Base-by-base conservation (phyloP, 1,139 yeast species). In the Blastobotrys petasosporus region DNA sequence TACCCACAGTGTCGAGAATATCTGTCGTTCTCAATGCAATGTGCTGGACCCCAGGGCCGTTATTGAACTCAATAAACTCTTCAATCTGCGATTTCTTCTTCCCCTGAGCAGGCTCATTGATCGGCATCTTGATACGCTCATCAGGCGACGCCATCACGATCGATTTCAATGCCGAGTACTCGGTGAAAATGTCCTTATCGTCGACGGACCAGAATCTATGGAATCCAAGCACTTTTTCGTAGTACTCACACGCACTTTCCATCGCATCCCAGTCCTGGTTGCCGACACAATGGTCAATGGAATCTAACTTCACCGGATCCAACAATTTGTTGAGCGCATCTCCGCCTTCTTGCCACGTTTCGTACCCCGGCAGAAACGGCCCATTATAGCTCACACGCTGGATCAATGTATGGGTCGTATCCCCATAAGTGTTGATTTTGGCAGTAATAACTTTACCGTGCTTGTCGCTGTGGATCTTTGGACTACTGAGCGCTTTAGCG, bases 21-120 rank as follows among this genome's bases (percentile, higher is more conserved):
- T 83, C 70, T 37, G 68, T 63, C 0, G 92, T 84, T 45, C 68
- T 66, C 28, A 85, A 62, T 0, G 95, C 95, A 58, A 86, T 70
- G 59, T 86, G 95, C 64, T 86, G 95, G 31, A 86, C 75, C 1
- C 95, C 95, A 0, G 94, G 82, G 0, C 95, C 94, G 39, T 77
- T 77, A 60, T 85, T 75, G 57, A 70, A 86, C 46, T 81, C 85
- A 54, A 82, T 66, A 60, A 82, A 86, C 62, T 86, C 95, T 64
- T 85, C 94, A 51, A 86, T 81, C 61, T 86, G 95, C 1, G 90
- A 80, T 59, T 73, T 77, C 59, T 75, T 75, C 47, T 68, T 65
- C 1, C 90, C 85, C 45, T 68, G 61, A 0, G 87, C 90, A 0
- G 95, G 95, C 62, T 85, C 94, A 62, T 85, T 86, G 41, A 86